A percentile compares a stretch with the other conserved stretches of the same genome.
phyloP scores from a whole-genome alignment of 768 basidiomycete species.

The Trametes sanguinea region DNA sequence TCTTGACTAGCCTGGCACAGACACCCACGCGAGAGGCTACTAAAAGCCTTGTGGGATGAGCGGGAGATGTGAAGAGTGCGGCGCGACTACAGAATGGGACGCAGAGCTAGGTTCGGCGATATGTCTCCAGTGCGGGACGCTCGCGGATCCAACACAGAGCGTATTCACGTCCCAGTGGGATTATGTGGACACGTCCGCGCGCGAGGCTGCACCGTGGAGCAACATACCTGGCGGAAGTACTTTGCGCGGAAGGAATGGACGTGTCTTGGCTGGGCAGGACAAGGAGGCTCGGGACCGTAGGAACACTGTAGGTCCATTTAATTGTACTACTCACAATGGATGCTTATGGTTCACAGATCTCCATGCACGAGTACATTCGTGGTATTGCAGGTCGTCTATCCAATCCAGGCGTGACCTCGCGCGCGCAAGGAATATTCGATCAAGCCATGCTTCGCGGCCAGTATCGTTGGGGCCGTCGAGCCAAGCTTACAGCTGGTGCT shows the following conservation, averaged over 20 bases:
- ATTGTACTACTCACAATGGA: constrained; percentile 19
- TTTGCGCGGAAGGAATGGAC: constrained; percentile 53
- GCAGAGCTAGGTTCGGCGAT: constrained; percentile 60
- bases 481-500: constrained; percentile 69
- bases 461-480: constrained; percentile 75
- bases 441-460: constrained; percentile 58
- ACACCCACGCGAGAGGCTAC: neutral
- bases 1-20: neutral
- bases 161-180: constrained; percentile 54
- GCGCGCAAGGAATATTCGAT: constrained; percentile 69
- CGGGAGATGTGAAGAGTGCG: constrained; percentile 55
- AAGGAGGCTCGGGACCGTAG: constrained; percentile 64
- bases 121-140: constrained; percentile 72
- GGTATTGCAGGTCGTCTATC: constrained; percentile 60
- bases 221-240: constrained; percentile 30
- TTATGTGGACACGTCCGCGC: constrained; percentile 36
- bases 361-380: constrained; percentile 64
- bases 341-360: constrained; percentile 42
- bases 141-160: constrained; percentile 61
- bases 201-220: constrained; percentile 35
- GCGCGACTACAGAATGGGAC: constrained; percentile 52
- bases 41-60: constrained; percentile 26
- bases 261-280: constrained; percentile 65
- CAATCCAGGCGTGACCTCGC: constrained; percentile 60
- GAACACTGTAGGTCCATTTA: constrained; percentile 55